phyloP scores from a whole-genome alignment of 495 filamentous ascomycete species.

The Penicillium lagena region DNA sequence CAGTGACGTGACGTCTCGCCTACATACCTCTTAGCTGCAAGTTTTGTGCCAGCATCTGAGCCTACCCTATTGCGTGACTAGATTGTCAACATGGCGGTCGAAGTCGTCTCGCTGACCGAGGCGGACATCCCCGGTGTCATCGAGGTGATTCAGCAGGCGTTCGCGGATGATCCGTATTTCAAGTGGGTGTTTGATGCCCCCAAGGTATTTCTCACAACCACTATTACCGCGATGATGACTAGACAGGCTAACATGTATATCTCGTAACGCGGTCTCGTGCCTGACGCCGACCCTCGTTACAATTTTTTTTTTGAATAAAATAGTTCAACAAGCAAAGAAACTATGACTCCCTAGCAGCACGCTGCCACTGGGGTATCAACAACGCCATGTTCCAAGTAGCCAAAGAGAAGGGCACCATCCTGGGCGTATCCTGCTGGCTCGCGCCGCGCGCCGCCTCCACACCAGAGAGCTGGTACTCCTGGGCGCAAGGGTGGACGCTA shows the following conservation, averaged over 20 bases:
- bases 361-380: conserved; percentile 58
- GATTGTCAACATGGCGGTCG: conserved; percentile 38
- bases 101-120: conserved; percentile 47
- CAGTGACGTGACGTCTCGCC: too few species aligned
- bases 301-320: not conserved
- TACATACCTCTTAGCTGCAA: too few species aligned
- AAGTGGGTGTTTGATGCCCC: conserved; percentile 52
- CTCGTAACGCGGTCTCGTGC: conserved; percentile 4
- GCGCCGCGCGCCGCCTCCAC: conserved; percentile 37
- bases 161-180: conserved; percentile 58
- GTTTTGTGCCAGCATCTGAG: too few species aligned
- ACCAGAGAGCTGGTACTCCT: conserved; percentile 47
- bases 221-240: not conserved
- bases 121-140: conserved; percentile 55
- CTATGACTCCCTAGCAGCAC: conserved; percentile 47
- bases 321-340: conserved; percentile 50
- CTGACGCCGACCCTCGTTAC: too few species aligned
- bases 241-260: not conserved
- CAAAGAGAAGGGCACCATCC: conserved; percentile 40
- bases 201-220: conserved; percentile 28
- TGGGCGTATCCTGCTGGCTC: conserved; percentile 63
- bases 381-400: conserved; percentile 62
- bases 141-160: conserved; percentile 47
- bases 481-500: conserved; percentile 48
- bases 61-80: too few species aligned